Evolutionary conservation across 2,329 filamentous ascomycete genomes (phyloP), one percentile per base, ranked within the genome.

Genomic region (Aureobasidium subglaciale): DNA sequence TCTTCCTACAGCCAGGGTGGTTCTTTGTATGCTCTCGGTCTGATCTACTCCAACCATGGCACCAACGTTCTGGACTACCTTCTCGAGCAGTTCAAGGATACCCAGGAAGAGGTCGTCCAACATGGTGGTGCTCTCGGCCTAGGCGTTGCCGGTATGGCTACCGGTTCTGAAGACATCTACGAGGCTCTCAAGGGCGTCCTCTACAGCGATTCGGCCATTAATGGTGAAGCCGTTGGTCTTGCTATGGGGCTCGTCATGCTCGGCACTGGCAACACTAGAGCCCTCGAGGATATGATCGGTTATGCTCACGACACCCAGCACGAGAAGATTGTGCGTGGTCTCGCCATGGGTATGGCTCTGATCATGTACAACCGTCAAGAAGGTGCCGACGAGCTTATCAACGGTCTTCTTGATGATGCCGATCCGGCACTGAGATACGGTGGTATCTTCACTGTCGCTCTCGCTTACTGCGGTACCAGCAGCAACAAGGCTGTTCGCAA

Each of bases 401-500:
- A 95, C 67, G 90, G 89, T 45, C 84, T 99, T 2, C 80, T 99
- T 32, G 90, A 90, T 61, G 93, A 99, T 64, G 88, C 93, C 1
- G 92, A 99, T 68, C 90, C 93, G 63, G 92, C 90, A 7, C 79
- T 99, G 59, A 85, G 93, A 62, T 99, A 99, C 64, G 93, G 93
- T 69, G 93, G 93, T 76, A 96, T 99, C 71, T 90, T 99, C 84
- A 96, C 93, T n/a, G 89, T 99, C 57, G 93, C 93, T 50, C 79
- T 99, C 68, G 93, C 93, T 16, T 99, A 99, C 75, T 96, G 92
- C 68, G 93, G 93, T 57, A 96, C 89, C 37, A 89, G 92, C 62
- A 96, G 91, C 81, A 99, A 99, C 79, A 97, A 97, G 78, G 93
- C 95, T 22, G 93, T 99, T 49, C 87, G 95, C 55, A 95, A 93